Evolutionary conservation across 2,329 filamentous ascomycete genomes (phyloP).

Genomic region (Aspergillus uvarum): DNA sequence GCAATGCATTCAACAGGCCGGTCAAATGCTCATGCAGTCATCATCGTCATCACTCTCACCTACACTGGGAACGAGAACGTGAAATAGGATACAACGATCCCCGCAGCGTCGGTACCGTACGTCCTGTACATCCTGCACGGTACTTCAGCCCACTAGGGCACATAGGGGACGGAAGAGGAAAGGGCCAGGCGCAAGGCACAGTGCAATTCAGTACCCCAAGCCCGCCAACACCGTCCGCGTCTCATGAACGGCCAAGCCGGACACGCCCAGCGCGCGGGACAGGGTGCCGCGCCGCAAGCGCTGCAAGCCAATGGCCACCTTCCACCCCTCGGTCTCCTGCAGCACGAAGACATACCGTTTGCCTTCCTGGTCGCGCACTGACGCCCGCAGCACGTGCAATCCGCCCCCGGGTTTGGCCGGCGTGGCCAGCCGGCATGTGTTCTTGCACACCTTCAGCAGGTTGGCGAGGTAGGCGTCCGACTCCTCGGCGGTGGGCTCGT

Average conservation of each 20-base stretch:
- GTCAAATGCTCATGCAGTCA: neutral
- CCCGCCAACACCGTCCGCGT: conserved; percentile 21
- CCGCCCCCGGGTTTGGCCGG: conserved; percentile 33
- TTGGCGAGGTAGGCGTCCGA: conserved; percentile 64
- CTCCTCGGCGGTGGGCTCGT: conserved; percentile 61
- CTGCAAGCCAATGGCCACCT: conserved; percentile 59
- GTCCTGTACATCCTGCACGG: no score
- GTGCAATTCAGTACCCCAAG: conserved; percentile 16
- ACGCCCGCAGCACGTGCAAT: conserved; percentile 59
- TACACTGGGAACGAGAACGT: neutral
- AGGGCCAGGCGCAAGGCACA: no score
- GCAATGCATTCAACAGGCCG: neutral
- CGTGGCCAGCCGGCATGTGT: conserved; percentile 55
- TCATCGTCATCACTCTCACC: neutral
- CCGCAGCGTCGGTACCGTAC: no score
- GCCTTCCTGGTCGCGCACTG: conserved; percentile 58
- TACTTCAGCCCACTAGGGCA: no score
- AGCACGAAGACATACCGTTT: conserved; percentile 63
- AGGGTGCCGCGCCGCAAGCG: conserved; percentile 56
- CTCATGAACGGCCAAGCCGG: conserved; percentile 25
- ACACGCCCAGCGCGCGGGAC: conserved; percentile 55
- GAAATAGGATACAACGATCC: no score
- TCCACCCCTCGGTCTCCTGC: conserved; percentile 61
- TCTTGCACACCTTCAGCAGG: conserved; percentile 64
- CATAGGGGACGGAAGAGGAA: no score